phyloP scores from a whole-genome alignment of 495 filamentous ascomycete genomes.

The Lasiosphaeria miniovina region DNA sequence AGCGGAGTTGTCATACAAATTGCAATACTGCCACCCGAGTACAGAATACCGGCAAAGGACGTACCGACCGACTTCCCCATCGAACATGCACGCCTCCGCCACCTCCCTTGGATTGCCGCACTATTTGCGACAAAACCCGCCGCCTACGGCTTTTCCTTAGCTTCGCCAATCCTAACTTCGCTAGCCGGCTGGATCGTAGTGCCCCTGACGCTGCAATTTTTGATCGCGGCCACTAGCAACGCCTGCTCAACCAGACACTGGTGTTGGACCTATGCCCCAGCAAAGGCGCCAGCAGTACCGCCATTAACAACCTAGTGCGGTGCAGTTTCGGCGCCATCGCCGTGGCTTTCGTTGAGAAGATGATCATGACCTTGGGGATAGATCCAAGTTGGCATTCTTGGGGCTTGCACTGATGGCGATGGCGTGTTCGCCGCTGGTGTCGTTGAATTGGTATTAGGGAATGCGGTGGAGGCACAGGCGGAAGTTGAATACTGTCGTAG shows the following conservation, averaged over 20 bases:
- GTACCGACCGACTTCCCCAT: conserved; percentile 51
- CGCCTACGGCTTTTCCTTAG: conserved; percentile 43
- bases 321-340: conserved; percentile 61
- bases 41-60: conserved; percentile 39
- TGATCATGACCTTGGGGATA: conserved; percentile 38
- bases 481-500: no score
- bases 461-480: conserved; percentile 1
- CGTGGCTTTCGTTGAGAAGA: conserved; percentile 58
- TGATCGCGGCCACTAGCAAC: conserved; percentile 41
- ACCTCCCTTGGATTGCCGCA: conserved; percentile 36
- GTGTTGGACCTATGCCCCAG: conserved; percentile 57
- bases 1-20: conserved; percentile 25
- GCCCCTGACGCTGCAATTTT: conserved; percentile 44
- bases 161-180: conserved; percentile 24
- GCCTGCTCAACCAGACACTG: conserved; percentile 42
- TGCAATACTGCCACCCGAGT: conserved; percentile 37
- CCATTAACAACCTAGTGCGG: conserved; percentile 61
- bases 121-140: conserved; percentile 33
- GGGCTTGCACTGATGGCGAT: conserved; percentile 11
- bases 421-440: conserved; percentile 5
- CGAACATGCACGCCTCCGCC: conserved; percentile 51
- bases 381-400: conserved; percentile 8
- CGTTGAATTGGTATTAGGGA: conserved; percentile 13
- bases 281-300: conserved; percentile 48
- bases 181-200: conserved; percentile 32